Evolutionary conservation across 345 rosid genomes (phyloP).

Genomic region (Citrus sp.): DNA sequence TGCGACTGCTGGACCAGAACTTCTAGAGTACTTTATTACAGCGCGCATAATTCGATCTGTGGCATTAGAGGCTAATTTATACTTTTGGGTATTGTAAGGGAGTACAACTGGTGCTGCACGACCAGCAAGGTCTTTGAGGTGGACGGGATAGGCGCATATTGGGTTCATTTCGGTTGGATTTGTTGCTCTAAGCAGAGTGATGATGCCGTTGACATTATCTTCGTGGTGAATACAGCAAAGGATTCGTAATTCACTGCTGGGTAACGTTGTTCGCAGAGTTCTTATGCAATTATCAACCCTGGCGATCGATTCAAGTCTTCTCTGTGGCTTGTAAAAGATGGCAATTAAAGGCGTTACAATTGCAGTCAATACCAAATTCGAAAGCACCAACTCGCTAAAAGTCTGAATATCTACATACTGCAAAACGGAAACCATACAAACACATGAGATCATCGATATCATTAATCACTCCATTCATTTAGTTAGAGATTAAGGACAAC

Average conservation of each 20-base stretch:
- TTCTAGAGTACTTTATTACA: constrained; percentile 12
- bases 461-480: no score
- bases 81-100: constrained; percentile 16
- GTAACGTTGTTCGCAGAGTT: constrained; percentile 10
- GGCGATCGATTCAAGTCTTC: background rate
- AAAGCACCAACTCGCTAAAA: constrained; percentile 19
- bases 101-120: constrained; percentile 18
- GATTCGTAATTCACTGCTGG: constrained; percentile 14
- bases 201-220: constrained; percentile 24
- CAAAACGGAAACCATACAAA: background rate
- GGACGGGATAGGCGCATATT: constrained; percentile 16
- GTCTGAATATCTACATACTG: constrained; percentile 21
- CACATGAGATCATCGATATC: no score
- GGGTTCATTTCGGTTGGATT: constrained; percentile 14
- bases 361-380: constrained; percentile 19
- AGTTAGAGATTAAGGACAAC: no score
- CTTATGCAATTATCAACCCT: background rate
- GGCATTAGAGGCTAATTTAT: background rate
- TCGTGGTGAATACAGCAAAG: constrained; percentile 35
- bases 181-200: constrained; percentile 28
- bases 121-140: constrained; percentile 25
- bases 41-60: constrained; percentile 30
- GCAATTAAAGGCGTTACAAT: constrained; percentile 12
- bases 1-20: background rate
- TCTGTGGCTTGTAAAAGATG: constrained; percentile 21